These are phyloP conservation scores for Dothideomycetidae sp. DNA, from an alignment of 2,329 filamentous ascomycete species.

Conservation along the genomic window DNA sequence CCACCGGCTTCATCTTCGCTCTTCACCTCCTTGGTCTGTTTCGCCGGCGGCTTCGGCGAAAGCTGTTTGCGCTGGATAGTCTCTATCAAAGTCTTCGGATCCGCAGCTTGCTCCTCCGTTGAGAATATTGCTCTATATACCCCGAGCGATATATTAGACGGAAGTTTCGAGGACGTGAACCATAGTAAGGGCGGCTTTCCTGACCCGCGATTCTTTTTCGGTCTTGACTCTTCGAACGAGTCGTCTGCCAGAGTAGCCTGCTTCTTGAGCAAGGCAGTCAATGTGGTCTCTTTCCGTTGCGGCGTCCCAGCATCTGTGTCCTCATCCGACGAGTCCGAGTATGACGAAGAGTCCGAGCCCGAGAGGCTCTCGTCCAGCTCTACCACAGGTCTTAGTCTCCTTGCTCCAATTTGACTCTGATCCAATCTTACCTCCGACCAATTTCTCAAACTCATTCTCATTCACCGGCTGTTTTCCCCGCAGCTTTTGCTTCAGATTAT, in stretches of 20 bases:
- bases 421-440: constrained; percentile 43
- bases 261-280: constrained; percentile 66
- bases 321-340: constrained; percentile 57
- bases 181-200: constrained; percentile 69
- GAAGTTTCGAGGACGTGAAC: constrained; percentile 65
- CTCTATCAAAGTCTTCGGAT: constrained; percentile 44
- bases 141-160: constrained; percentile 66
- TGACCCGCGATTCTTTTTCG: constrained; percentile 38
- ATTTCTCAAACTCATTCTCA: constrained; percentile 72
- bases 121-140: constrained; percentile 75
- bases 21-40: constrained; percentile 26
- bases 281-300: constrained; percentile 49
- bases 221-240: constrained; percentile 22
- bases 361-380: constrained; percentile 85
- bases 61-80: constrained; percentile 66
- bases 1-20: constrained; percentile 40
- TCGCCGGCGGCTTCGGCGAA: constrained; percentile 39
- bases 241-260: constrained; percentile 60
- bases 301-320: constrained; percentile 39
- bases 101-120: constrained; percentile 51
- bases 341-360: constrained; percentile 55
- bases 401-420: background rate
- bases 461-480: constrained; percentile 56
- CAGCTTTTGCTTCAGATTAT: constrained; percentile 87
- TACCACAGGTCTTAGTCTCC: constrained; percentile 1